A percentile compares a stretch with the other conserved stretches of the same genome.
Conservation (phyloP, 306 rosid genomes). For the Biancaea sappan region DNA sequence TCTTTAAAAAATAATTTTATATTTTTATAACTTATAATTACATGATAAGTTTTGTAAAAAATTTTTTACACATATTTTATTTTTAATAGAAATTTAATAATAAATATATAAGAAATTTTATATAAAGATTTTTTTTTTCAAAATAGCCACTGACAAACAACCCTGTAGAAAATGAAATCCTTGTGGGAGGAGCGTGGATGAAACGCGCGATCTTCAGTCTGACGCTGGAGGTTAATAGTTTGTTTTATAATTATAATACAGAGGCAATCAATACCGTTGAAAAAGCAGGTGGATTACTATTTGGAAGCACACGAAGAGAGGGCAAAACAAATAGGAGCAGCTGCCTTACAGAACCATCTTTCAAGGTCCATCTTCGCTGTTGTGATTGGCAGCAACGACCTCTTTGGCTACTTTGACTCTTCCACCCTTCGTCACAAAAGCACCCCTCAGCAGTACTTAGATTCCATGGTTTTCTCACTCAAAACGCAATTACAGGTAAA, state of each 20-base stretch:
- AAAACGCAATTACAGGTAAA: constrained; percentile 62
- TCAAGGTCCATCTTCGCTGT: constrained; percentile 61
- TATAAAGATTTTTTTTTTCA: too few relatives aligned
- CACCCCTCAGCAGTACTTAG: constrained; percentile 54
- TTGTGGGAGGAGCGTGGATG: neutral
- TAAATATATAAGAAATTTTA: too few relatives aligned
- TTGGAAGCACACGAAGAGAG: constrained; percentile 36
- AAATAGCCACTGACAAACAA: too few relatives aligned
- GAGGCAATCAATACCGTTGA: constrained; percentile 52
- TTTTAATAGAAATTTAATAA: too few relatives aligned
- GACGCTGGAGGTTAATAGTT: too few relatives aligned
- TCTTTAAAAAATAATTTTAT: too few relatives aligned
- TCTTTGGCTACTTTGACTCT: constrained; percentile 57
- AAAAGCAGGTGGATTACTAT: constrained; percentile 60
- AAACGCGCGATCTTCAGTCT: neutral
- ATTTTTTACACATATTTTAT: too few relatives aligned
- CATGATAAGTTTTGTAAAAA: too few relatives aligned
- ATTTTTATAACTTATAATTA: too few relatives aligned
- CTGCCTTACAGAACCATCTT: constrained; percentile 43
- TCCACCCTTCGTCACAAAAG: constrained; percentile 34
- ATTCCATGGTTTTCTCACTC: constrained; percentile 53
- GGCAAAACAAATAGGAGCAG: constrained; percentile 39
- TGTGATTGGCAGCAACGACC: constrained; percentile 85
- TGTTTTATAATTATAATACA: too few relatives aligned
- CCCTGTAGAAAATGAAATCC: too few relatives aligned